Evolutionary conservation across 2,329 filamentous ascomycete species (phyloP).

Genomic region (Ilyonectria robusta): DNA sequence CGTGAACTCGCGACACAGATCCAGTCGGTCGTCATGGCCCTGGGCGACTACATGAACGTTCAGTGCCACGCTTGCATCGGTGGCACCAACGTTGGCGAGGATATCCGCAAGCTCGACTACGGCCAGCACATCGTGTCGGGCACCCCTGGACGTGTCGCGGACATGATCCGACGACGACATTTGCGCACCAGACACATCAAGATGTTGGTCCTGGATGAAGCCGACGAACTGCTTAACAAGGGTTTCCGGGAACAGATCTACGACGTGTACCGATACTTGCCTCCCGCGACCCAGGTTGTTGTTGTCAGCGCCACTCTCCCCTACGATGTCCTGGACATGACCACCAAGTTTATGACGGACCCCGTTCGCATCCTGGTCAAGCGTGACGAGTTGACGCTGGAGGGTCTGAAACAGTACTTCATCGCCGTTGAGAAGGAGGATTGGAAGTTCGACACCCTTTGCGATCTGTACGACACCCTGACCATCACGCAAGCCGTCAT

Average conservation of each 20-base stretch:
- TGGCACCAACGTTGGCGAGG: slow-evolving; percentile 96
- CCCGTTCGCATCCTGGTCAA: slow-evolving; percentile 97
- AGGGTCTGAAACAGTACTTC: slow-evolving; percentile 98
- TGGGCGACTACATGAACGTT: slow-evolving; percentile 99
- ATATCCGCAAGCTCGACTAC: slow-evolving; percentile 97
- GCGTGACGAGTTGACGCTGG: slow-evolving; percentile 97
- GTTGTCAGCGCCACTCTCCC: slow-evolving; percentile 97
- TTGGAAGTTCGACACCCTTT: slow-evolving; percentile 99
- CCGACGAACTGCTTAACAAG: slow-evolving; percentile 82
- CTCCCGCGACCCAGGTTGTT: slow-evolving; percentile 97
- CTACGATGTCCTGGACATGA: slow-evolving; percentile 99
- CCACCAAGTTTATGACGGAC: slow-evolving; percentile 99
- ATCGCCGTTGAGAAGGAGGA: slow-evolving; percentile 99
- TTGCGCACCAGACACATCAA: slow-evolving; percentile 74
- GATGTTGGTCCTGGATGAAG: slow-evolving; percentile 75
- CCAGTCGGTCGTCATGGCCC: slow-evolving; percentile 98
- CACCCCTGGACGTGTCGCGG: slow-evolving; percentile 91
- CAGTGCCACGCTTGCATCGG: slow-evolving; percentile 99
- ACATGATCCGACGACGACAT: slow-evolving; percentile 73
- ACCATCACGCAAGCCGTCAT: slow-evolving; percentile 99
- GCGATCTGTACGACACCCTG: slow-evolving; percentile 97
- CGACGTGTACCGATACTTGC: slow-evolving; percentile 97
- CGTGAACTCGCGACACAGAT: slow-evolving; percentile 98
- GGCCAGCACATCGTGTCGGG: slow-evolving; percentile 98
- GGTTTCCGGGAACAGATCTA: slow-evolving; percentile 99